These are phyloP conservation scores for Nematodospora valgi DNA, from an alignment of 805 yeast genomes.

Conservation along the genomic window DNA sequence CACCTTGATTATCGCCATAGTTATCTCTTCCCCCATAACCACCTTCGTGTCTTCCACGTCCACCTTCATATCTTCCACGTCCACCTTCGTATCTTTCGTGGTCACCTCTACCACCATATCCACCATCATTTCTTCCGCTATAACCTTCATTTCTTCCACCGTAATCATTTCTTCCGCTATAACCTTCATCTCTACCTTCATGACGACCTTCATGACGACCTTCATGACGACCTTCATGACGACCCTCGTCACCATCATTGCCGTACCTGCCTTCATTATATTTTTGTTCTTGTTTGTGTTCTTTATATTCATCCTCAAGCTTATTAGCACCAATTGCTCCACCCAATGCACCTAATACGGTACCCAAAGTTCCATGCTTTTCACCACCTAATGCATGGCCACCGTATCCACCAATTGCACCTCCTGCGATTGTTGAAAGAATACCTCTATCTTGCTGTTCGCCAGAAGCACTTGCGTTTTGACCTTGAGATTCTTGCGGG, in stretches of 20 bases:
- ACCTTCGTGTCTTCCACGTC: constrained; percentile 5
- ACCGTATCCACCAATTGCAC: constrained; percentile 52
- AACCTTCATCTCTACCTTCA: constrained; percentile 8
- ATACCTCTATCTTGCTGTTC: constrained; percentile 35
- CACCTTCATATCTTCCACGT: constrained; percentile 14
- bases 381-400: constrained; percentile 42
- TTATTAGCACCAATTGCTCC: constrained; percentile 57
- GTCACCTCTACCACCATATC: constrained; percentile 8
- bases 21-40: constrained; percentile 10
- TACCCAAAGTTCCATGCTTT: constrained; percentile 40
- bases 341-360: constrained; percentile 50
- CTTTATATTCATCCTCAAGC: constrained; percentile 37
- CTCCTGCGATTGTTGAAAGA: constrained; percentile 45
- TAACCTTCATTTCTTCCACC: constrained; percentile 10
- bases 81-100: constrained; percentile 10
- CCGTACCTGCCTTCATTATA: constrained; percentile 4
- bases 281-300: constrained; percentile 15
- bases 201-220: constrained; percentile 7
- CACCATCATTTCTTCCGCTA: constrained; percentile 8
- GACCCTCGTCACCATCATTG: constrained; percentile 8
- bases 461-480: constrained; percentile 15
- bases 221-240: constrained; percentile 19
- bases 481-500: constrained; percentile 22
- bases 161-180: constrained; percentile 6
- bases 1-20: constrained; percentile 8